Percentiles rank a stretch among this genome's conserved stretches.
phyloP scores from a whole-genome alignment of 2,329 filamentous ascomycete genomes.

The Verticillium dahliae region DNA sequence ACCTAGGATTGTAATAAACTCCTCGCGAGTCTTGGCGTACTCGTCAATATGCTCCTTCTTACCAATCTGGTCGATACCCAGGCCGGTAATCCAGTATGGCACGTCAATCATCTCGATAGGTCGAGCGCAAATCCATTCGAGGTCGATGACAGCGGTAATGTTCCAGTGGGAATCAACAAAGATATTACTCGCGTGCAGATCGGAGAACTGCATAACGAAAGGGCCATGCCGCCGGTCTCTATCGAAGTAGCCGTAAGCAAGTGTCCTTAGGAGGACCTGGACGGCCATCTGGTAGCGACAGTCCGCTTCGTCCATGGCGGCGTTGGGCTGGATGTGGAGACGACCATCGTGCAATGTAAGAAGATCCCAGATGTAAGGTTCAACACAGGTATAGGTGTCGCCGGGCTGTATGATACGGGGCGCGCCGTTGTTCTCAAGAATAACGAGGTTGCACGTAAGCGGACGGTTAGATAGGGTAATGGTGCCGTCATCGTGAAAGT shows the following conservation, averaged over 20 bases:
- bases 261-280: slow-evolving; percentile 14
- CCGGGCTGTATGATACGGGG: slow-evolving; percentile 18
- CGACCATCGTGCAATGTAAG: slow-evolving; percentile 15
- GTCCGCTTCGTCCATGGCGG: slow-evolving; percentile 16
- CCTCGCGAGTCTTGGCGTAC: neutral
- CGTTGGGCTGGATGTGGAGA: slow-evolving; percentile 18
- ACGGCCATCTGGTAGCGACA: slow-evolving; percentile 21
- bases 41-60: slow-evolving; percentile 3
- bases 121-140: slow-evolving; percentile 26
- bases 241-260: slow-evolving; percentile 19
- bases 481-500: slow-evolving; percentile 20
- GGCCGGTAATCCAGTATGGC: slow-evolving; percentile 23
- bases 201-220: slow-evolving; percentile 20
- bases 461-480: slow-evolving; percentile 11
- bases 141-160: slow-evolving; percentile 23
- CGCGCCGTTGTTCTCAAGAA: slow-evolving; percentile 24
- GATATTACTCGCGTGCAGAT: slow-evolving; percentile 26
- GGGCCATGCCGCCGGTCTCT: slow-evolving; percentile 17
- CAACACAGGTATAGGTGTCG: slow-evolving; percentile 9
- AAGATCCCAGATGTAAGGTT: slow-evolving; percentile 18
- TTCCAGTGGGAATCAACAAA: slow-evolving; percentile 28
- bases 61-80: slow-evolving; percentile 11
- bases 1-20: neutral
- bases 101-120: slow-evolving; percentile 21
- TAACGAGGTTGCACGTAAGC: slow-evolving; percentile 7